Base-by-base conservation (phyloP, 257 asterid genomes). In the Solanum infundibuliforme region DNA sequence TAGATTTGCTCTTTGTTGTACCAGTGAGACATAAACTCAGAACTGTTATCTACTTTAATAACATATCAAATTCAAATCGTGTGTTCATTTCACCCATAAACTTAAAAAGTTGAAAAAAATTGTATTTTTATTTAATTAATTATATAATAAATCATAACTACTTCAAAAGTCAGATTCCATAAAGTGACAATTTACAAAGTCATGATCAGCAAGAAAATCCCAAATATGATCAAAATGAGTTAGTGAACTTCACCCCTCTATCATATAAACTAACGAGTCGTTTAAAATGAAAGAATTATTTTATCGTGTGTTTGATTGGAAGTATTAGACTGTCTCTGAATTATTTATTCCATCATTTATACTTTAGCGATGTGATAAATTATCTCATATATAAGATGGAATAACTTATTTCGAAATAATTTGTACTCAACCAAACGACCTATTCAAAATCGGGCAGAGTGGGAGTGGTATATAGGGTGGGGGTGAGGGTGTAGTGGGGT, bases 311-410 rank as follows among this genome's bases (percentile, higher is more conserved):
- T 6, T 20, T 55, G 25, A 2, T 55, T 55, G 10, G 5, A 55
- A 20, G 5, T 55, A 55, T 20, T 55, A 55, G 25, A 55, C 2
- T 0, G 25, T 7, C 5, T 7, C 4, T 7, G 0, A 55, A 55
- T 55, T 20, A 55, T 55, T 55, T 55, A 55, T 55, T 55, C 0
- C 5, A 55, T 1, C 4, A 1, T 55, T 55, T 20, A 55, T 20
- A 55, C 0, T 16, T 55, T 55, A 2, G 4, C 0, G n/a, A 55
- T 20, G 2, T 0, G 0, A 20, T 55, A 55, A 55, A 8, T 55
- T 7, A 20, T 20, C 11, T 55, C 2, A 55, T 20, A 7, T 55
- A 55, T 0, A 55, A 0, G 2, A 7, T 55, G 4, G 3, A 20
- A 55, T 55, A 55, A 55, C 1, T 20, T 55, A 10, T 39, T 39